phyloP scores from a whole-genome alignment of 75 land plant genomes.

The Cunninghamia lanceolata region DNA sequence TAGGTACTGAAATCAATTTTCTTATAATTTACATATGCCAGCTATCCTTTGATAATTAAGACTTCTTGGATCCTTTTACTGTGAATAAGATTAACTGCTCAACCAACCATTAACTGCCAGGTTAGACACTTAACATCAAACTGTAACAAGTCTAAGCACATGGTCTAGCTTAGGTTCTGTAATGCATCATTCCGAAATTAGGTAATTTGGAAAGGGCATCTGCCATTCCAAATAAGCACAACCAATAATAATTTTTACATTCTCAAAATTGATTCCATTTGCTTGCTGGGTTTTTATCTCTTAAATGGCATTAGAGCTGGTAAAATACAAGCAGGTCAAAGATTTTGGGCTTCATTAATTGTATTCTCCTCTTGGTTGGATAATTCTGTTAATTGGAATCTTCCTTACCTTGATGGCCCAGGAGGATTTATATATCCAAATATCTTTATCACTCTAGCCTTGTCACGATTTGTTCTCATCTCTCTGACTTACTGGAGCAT shows the following conservation, averaged over 20 bases:
- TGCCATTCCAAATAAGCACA: not conserved
- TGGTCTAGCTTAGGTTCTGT: not conserved
- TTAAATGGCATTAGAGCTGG: not conserved
- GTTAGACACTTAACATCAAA: not conserved
- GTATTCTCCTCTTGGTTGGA: not conserved
- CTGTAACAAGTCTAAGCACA: not conserved
- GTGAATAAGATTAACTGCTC: not conserved
- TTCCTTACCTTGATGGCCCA: not conserved
- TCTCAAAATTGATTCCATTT: not conserved
- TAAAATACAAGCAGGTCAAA: not conserved
- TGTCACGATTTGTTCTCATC: not conserved
- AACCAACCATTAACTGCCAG: not conserved
- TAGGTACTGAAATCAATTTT: not conserved
- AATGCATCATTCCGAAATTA: not conserved
- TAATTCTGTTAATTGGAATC: not conserved
- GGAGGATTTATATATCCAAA: not conserved
- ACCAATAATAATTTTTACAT: not conserved
- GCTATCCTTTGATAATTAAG: not conserved
- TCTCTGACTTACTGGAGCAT: not conserved
- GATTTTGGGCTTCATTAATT: not conserved
- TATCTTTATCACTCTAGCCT: not conserved
- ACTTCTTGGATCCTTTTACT: not conserved
- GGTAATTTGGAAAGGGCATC: not conserved
- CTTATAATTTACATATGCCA: not conserved
- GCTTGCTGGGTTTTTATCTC: not conserved